Evolutionary conservation across 106 monocot genomes (phyloP).

Genomic region (Dioscorea alata): DNA sequence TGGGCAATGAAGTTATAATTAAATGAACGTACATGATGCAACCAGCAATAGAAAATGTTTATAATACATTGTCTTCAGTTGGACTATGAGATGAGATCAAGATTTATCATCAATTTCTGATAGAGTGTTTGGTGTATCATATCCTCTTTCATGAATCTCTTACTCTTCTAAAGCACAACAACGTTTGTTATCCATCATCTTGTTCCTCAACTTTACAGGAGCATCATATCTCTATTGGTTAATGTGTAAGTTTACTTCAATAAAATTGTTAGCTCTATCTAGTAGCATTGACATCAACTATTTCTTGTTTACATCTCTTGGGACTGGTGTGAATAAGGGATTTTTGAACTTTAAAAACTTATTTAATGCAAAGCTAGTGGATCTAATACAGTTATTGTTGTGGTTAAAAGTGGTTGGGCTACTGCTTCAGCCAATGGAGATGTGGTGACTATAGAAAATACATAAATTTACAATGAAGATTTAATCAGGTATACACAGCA

Average conservation of each 20-base stretch:
- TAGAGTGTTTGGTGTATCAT: slow-evolving; percentile 19
- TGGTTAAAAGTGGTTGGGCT: slow-evolving; percentile 65
- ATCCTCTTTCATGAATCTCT: slow-evolving; percentile 19
- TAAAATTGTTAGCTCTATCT: slow-evolving; percentile 17
- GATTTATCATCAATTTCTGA: slow-evolving; percentile 21
- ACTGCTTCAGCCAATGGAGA: slow-evolving; percentile 35
- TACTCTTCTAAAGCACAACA: slow-evolving; percentile 13
- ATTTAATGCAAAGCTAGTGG: slow-evolving; percentile 39
- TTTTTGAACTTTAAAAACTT: slow-evolving; percentile 22
- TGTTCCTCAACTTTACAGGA: slow-evolving; percentile 13
- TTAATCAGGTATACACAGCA: slow-evolving; percentile 17
- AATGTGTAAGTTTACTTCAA: slow-evolving; percentile 59
- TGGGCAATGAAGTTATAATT: slow-evolving; percentile 73
- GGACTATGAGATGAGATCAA: slow-evolving; percentile 19
- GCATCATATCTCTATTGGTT: slow-evolving; percentile 33
- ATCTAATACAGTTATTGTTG: slow-evolving; percentile 16
- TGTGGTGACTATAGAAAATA: slow-evolving; percentile 13
- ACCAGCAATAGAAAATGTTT: slow-evolving; percentile 48
- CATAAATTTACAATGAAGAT: slow-evolving; percentile 32
- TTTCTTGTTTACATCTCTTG: slow-evolving; percentile 16
- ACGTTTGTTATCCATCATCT: slow-evolving; percentile 12
- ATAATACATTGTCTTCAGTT: slow-evolving; percentile 15
- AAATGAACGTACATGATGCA: slow-evolving; percentile 24
- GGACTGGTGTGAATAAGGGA: slow-evolving; percentile 20
- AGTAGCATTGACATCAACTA: slow-evolving; percentile 15